Evolutionary conservation across 768 basidiomycete genomes (phyloP).

Genomic region (Tylopilus felleus): DNA sequence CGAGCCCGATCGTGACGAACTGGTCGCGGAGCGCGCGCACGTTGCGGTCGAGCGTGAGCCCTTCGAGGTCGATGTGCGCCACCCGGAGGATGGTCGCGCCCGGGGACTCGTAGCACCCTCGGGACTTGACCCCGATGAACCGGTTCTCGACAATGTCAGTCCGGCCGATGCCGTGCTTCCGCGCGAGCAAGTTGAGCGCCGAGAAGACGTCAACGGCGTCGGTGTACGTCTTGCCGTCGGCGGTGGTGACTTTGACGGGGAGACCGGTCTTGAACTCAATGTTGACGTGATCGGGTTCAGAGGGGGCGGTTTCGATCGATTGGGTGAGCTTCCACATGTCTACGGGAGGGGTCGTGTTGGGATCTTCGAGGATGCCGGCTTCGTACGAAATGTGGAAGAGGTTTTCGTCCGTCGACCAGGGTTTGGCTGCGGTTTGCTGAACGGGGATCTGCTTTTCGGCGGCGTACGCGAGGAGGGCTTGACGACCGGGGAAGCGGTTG

Average conservation of each 20-base stretch:
- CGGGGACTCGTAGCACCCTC: constrained; percentile 99
- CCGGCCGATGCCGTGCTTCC: constrained; percentile 94
- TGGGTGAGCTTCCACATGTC: constrained; percentile 99
- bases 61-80: constrained; percentile 96
- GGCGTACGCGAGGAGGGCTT: constrained; percentile 89
- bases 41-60: constrained; percentile 96
- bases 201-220: constrained; percentile 94
- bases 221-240: constrained; percentile 62
- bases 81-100: constrained; percentile 93
- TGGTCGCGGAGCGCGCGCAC: constrained; percentile 93
- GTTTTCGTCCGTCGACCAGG: constrained; percentile 99
- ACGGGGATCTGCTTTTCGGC: constrained; percentile 88
- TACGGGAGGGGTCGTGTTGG: constrained; percentile 84
- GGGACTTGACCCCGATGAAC: constrained; percentile 98
- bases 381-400: constrained; percentile 99
- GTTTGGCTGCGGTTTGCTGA: constrained; percentile 91
- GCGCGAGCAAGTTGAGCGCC: constrained; percentile 83
- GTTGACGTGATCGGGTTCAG: constrained; percentile 69
- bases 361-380: constrained; percentile 97
- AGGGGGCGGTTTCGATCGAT: constrained; percentile 78
- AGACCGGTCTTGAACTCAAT: constrained; percentile 88
- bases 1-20: constrained; percentile 88
- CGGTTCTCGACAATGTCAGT: constrained; percentile 99
- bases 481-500: constrained; percentile 93
- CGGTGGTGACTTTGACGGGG: constrained; percentile 72